These are phyloP conservation scores for Diaporthe capsici DNA, from an alignment of 2,329 filamentous ascomycete species.

Conservation along the genomic window DNA sequence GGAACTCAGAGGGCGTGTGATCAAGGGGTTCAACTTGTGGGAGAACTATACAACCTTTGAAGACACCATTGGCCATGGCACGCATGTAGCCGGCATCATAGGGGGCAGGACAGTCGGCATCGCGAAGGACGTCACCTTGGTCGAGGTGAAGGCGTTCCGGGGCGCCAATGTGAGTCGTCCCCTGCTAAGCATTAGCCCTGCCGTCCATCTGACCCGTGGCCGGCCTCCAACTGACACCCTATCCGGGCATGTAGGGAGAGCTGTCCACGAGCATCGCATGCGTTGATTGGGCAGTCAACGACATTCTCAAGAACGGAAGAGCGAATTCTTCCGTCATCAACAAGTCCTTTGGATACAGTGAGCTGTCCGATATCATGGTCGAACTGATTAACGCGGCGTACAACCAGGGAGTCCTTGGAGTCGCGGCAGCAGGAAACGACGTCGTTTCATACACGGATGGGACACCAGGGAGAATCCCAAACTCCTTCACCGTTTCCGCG, in stretches of 20 bases:
- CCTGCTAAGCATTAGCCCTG: background rate
- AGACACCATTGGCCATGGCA: background rate
- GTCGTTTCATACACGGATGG: too few relatives aligned
- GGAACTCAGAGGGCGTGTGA: background rate
- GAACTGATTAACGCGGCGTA: background rate
- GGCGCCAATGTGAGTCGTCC: background rate
- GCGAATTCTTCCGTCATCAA: background rate
- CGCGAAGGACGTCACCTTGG: background rate
- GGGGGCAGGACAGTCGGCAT: background rate
- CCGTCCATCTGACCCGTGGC: background rate
- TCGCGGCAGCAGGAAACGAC: slow-evolving; percentile 4
- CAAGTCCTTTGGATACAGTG: background rate
- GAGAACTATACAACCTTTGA: background rate
- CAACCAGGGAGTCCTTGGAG: background rate
- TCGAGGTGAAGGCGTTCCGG: background rate
- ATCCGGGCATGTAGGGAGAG: background rate
- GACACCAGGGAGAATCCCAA: background rate
- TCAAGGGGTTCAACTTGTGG: background rate
- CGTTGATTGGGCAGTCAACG: background rate
- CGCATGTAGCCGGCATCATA: background rate
- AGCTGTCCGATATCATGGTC: background rate
- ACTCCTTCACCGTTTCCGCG: background rate
- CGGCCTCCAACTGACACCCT: background rate
- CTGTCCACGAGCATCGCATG: background rate
- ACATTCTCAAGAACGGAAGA: background rate